Evolutionary conservation across 2,329 filamentous ascomycete species (phyloP), one percentile per base, ranked within the genome.

Genomic region (Cladosporium sp.): DNA sequence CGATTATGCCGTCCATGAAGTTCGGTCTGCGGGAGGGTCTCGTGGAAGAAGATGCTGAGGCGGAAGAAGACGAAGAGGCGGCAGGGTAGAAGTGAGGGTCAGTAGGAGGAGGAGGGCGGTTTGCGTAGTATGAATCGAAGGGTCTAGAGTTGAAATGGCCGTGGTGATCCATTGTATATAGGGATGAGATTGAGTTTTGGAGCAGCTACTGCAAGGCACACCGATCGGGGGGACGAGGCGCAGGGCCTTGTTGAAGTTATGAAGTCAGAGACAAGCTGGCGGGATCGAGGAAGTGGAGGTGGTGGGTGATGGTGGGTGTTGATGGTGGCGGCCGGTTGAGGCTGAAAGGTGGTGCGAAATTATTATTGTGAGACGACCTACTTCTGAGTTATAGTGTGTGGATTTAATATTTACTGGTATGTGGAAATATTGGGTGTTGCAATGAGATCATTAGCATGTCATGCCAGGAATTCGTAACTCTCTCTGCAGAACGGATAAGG

Each of bases 1-100:
- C 49, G n/a, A 51, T 36, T 6, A 51, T 15, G 18, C 45, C 36
- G 18, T 48, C 45, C 45, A 48, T 48, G 16, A 39, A 39, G 18
- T 38, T 50, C 11, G 47, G 47, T 7, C 18, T 33, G n/a, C 38
- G 38, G 7, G 18, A 18, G 12, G 47, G 32, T 16, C 19, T 35
- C 8, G 30, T 11, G 5, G 30, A 29, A 29, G 40, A 42, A 13
- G 47, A 38, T n/a, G 22, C 13, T 18, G 32, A 16, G 5, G 38
- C 20, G 18, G n/a, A 15, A 13, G 46, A 38, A 20, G 39, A 42
- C 19, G 29, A 35, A 22, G 36, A 42, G 38, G 36, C 18, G 39
- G 22, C 20, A 8, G 35, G 30, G 13, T 27, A 15, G 19, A 32
- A 25, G 15, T 27, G 39, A 7, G 30, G n/a, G n/a, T n/a, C n/a